Percentiles rank a stretch among this genome's conserved stretches.
Evolutionary conservation across 768 basidiomycete species (phyloP).

Genomic region (Hydnum rufescens): DNA sequence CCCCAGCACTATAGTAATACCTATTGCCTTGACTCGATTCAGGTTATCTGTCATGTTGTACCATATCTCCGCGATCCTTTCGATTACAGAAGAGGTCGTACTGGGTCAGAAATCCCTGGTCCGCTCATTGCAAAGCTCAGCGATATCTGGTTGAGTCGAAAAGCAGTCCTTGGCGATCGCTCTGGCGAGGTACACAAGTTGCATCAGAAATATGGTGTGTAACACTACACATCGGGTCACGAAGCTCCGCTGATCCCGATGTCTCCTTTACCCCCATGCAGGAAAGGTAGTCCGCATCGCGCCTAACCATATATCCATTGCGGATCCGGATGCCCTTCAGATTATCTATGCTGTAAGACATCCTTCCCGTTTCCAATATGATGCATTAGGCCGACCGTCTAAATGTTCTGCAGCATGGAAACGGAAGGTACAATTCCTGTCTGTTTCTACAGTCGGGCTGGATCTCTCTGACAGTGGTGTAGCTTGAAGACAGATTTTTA

Average conservation of each 20-base stretch:
- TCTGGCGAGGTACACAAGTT: conserved; percentile 53
- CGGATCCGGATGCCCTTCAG: conserved; percentile 56
- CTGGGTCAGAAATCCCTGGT: conserved; percentile 40
- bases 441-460: background rate
- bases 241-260: background rate
- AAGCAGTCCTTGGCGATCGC: conserved; percentile 47
- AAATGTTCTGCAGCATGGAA: conserved; percentile 30
- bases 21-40: background rate
- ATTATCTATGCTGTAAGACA: conserved; percentile 38
- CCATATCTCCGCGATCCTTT: conserved; percentile 33
- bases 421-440: conserved; percentile 22
- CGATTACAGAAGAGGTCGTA: conserved; percentile 20
- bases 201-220: conserved; percentile 53
- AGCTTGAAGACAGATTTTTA: conserved; percentile 63
- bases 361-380: background rate
- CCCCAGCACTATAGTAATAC: too few species aligned
- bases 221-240: background rate
- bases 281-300: conserved; percentile 51
- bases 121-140: conserved; percentile 53
- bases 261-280: conserved; percentile 12
- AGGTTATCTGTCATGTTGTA: conserved; percentile 17
- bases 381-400: background rate
- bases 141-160: conserved; percentile 51
- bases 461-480: background rate
- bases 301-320: conserved; percentile 58